phyloP scores from a whole-genome alignment of 1,284 basidiomycete genomes.

The Agroathelia rolfsii region DNA sequence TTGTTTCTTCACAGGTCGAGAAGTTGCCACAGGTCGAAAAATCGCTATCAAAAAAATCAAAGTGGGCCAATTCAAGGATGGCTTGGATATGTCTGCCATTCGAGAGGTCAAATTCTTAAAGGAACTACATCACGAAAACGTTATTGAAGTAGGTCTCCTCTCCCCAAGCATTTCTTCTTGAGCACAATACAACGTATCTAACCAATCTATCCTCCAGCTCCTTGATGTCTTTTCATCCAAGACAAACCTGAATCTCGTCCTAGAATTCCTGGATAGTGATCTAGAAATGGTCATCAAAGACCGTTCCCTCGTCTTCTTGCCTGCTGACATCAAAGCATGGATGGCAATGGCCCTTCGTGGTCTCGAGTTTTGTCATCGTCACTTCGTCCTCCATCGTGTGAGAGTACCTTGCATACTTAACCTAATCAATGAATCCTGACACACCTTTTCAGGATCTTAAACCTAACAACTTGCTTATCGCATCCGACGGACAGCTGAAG shows the following conservation, averaged over 20 bases:
- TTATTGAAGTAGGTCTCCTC: constrained; percentile 65
- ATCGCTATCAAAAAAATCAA: constrained; percentile 99
- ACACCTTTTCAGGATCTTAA: constrained; percentile 74
- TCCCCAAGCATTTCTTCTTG: neutral
- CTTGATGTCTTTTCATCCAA: constrained; percentile 97
- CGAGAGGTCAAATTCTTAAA: constrained; percentile 96
- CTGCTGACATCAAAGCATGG: constrained; percentile 98
- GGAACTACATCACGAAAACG: constrained; percentile 89
- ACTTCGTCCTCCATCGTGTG: constrained; percentile 90
- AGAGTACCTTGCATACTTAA: constrained; percentile 15
- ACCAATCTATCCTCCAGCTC: constrained; percentile 44
- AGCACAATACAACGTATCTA: neutral
- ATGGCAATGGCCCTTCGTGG: constrained; percentile 97
- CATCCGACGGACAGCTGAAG: constrained; percentile 86
- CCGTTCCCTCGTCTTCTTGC: constrained; percentile 81
- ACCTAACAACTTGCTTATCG: constrained; percentile 96
- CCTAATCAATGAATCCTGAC: constrained; percentile 1
- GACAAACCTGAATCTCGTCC: constrained; percentile 91
- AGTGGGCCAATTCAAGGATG: constrained; percentile 94
- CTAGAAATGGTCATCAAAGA: constrained; percentile 97
- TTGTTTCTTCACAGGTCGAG: constrained; percentile 45
- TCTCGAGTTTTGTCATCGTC: constrained; percentile 93
- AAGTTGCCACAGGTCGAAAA: constrained; percentile 61
- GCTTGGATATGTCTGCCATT: constrained; percentile 97
- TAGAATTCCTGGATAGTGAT: constrained; percentile 97